Conservation (phyloP, 225 moss, liverwort and hornwort genomes). For the Anthoceros angustus region DNA sequence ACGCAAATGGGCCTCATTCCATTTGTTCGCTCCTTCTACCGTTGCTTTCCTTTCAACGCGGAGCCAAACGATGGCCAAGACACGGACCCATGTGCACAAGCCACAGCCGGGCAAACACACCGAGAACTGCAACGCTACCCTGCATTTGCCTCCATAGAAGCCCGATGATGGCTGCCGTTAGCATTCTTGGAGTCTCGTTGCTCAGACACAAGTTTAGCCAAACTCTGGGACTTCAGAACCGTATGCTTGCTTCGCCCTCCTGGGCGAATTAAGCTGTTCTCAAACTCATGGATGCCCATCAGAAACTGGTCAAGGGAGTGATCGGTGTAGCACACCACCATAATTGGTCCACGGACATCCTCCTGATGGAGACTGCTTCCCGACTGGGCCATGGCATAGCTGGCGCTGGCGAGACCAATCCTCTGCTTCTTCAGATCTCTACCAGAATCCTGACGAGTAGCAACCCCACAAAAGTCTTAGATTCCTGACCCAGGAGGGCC, state of each 20-base stretch:
- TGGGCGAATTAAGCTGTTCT: slow-evolving; percentile 15
- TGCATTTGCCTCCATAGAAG: not conserved
- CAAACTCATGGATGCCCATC: slow-evolving; percentile 19
- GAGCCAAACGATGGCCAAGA: too few species aligned
- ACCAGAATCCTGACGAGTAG: slow-evolving; percentile 19
- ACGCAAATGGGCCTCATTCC: too few species aligned
- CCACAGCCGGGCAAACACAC: too few species aligned
- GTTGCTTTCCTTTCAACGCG: too few species aligned
- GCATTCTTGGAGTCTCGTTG: not conserved
- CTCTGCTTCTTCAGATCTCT: slow-evolving; percentile 6
- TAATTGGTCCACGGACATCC: slow-evolving; percentile 17
- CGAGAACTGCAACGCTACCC: not conserved
- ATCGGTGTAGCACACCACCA: slow-evolving; percentile 27
- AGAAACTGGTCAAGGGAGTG: slow-evolving; percentile 33
- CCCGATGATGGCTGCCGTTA: slow-evolving; percentile 5
- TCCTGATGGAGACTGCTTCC: not conserved
- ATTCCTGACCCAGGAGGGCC: not conserved
- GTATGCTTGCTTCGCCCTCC: slow-evolving; percentile 19
- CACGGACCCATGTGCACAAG: too few species aligned
- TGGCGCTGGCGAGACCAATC: not conserved
- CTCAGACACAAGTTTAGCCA: slow-evolving; percentile 9
- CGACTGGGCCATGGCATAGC: not conserved
- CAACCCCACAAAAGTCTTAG: slow-evolving; percentile 21
- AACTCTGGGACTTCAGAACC: not conserved
- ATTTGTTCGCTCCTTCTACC: too few species aligned